These are phyloP conservation scores for Penicillium coprophilum DNA, from an alignment of 495 filamentous ascomycete species.

Conservation along the genomic window DNA sequence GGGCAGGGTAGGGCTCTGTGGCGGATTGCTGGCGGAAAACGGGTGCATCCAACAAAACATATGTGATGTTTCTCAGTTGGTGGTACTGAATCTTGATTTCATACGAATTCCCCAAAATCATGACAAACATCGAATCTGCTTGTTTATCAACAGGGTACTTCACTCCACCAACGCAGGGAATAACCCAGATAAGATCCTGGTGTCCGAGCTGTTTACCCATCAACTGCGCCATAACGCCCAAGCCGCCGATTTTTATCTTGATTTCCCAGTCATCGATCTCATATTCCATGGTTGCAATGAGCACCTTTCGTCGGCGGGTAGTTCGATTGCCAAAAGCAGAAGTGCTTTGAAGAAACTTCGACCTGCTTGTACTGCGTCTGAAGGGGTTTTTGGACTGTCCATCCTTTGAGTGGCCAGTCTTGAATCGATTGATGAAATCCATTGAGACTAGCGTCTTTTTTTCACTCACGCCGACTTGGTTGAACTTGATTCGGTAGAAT, in stretches of 20 bases:
- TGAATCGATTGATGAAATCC: constrained; percentile 34
- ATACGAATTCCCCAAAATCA: constrained; percentile 63
- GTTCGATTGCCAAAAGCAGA: constrained; percentile 46
- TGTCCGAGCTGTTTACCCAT: constrained; percentile 70
- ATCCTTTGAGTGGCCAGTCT: constrained; percentile 16
- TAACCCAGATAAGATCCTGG: constrained; percentile 72
- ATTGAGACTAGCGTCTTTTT: constrained; percentile 46
- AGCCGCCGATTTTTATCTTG: constrained; percentile 71
- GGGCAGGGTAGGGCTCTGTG: constrained; percentile 65
- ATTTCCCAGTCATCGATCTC: constrained; percentile 71
- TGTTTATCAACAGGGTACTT: constrained; percentile 61
- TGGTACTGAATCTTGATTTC: constrained; percentile 68
- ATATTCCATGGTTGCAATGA: constrained; percentile 73
- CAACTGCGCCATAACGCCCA: constrained; percentile 68
- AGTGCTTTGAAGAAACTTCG: constrained; percentile 46
- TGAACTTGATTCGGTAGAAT: constrained; percentile 73
- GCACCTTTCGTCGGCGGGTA: constrained; percentile 51
- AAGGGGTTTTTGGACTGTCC: constrained; percentile 33
- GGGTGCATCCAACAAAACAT: constrained; percentile 67
- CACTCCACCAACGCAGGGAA: constrained; percentile 69
- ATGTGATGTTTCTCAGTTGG: constrained; percentile 65
- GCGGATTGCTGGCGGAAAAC: constrained; percentile 70
- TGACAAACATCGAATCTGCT: constrained; percentile 64
- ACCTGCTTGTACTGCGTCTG: constrained; percentile 40
- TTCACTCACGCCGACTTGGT: constrained; percentile 59